Evolutionary conservation across 129 eudicot genomes (phyloP), one percentile per base, ranked within the genome.

Genomic region (Oenanthe sinensis): DNA sequence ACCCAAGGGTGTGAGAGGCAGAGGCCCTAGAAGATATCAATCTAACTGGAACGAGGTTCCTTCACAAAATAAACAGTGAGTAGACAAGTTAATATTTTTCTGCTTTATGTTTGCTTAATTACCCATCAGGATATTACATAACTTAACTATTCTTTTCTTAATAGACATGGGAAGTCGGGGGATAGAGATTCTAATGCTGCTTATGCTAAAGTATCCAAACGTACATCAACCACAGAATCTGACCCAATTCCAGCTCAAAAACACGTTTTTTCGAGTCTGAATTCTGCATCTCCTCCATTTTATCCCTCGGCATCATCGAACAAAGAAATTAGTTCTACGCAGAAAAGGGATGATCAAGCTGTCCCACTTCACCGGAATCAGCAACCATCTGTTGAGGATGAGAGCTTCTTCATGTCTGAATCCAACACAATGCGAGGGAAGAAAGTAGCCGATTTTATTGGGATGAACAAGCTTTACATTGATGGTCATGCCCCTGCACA

Each of bases 21-120:
- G 99, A 78, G 99, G 99, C 46, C 97, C 99, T 69, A 87, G 93
- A 84, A 89, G 95, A 84, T 92, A 96, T 90, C 92, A 89, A 74
- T 89, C 96, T 74, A 79, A 89, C 71, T 78, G 78, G 46, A 88
- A 77, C 36, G 92, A 90, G 71, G 89, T 75, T 79, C 83, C 84
- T 68, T 24, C 81, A 43, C 97, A 83, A 85, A 83, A 81, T 87
- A 92, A 86, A 87, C 96, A 83, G 99, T 95, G 83, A 95, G 97
- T 85, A 69, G 37, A 75, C 37, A 71, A 1, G 48, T 47, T 63
- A 1, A 4, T 17, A n/a, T 60, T 14, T 72, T 60, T 37, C 22
- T 69, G 11, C n/a, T 16, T 48, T 8, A 58, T 58, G 28, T 48
- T 5, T 45, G 24, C 39, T n/a, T 58, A 54, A n/a, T 33, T 65